A percentile compares a stretch with the other conserved stretches of the same genome.
Conservation (phyloP, 805 yeast genomes). For the Groenewaldozyma tartarivorans region DNA sequence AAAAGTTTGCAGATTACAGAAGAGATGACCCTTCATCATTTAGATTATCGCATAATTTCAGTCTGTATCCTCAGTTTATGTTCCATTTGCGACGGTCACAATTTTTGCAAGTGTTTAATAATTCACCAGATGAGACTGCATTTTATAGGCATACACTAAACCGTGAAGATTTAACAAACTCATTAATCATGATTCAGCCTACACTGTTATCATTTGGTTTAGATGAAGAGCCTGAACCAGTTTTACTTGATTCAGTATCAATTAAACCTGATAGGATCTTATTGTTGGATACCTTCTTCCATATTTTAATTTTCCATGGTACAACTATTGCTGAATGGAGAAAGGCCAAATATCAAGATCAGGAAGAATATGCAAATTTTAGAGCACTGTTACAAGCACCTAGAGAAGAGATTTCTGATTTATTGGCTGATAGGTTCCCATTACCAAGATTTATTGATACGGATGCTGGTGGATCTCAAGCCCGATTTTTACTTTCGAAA, state of each 20-base stretch:
- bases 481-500: slow-evolving; percentile 89
- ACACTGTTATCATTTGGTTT: slow-evolving; percentile 79
- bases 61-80: slow-evolving; percentile 89
- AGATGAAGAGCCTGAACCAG: slow-evolving; percentile 82
- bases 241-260: slow-evolving; percentile 85
- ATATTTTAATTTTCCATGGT: slow-evolving; percentile 91
- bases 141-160: slow-evolving; percentile 88
- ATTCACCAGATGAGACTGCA: slow-evolving; percentile 98
- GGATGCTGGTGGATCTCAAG: slow-evolving; percentile 98
- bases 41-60: slow-evolving; percentile 72
- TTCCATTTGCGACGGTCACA: slow-evolving; percentile 94
- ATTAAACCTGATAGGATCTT: slow-evolving; percentile 81
- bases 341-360: slow-evolving; percentile 87
- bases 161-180: slow-evolving; percentile 86
- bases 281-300: slow-evolving; percentile 92
- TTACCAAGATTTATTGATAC: slow-evolving; percentile 95
- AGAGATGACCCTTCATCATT: slow-evolving; percentile 78
- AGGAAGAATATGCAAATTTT: slow-evolving; percentile 81
- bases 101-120: slow-evolving; percentile 90
- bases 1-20: slow-evolving; percentile 85
- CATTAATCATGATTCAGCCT: slow-evolving; percentile 96
- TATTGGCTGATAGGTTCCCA: slow-evolving; percentile 91
- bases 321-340: slow-evolving; percentile 94
- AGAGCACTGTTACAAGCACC: slow-evolving; percentile 82
- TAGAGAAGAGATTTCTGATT: slow-evolving; percentile 81